Evolutionary conservation across 305 asterid genomes (phyloP).

Genomic region (Solanum hybrid): DNA sequence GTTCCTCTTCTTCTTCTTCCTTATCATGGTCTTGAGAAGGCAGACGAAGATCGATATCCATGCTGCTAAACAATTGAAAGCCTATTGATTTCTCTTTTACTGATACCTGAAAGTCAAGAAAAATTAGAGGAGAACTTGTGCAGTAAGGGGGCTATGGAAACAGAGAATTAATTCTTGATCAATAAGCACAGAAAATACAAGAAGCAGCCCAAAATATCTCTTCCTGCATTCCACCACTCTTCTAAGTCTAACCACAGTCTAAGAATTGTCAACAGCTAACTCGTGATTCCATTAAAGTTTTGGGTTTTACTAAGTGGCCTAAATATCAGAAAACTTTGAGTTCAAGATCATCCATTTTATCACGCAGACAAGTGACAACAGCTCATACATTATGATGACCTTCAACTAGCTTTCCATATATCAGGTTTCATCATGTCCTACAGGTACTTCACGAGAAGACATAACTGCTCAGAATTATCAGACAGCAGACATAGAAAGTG

Average conservation of each 20-base stretch:
- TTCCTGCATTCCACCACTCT: neutral
- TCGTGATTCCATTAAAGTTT: neutral
- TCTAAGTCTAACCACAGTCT: neutral
- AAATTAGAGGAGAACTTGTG: neutral
- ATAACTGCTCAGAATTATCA: neutral
- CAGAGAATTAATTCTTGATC: neutral
- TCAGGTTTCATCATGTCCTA: neutral
- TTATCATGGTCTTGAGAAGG: constrained; percentile 86
- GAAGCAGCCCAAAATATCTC: neutral
- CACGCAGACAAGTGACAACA: neutral
- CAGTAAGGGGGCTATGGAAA: neutral
- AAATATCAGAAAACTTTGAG: neutral
- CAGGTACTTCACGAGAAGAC: neutral
- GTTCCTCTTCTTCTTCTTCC: constrained; percentile 57
- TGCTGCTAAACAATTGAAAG: constrained; percentile 22
- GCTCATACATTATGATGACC: neutral
- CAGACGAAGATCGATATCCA: constrained; percentile 91
- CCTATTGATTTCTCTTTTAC: constrained; percentile 8
- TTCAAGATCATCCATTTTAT: neutral
- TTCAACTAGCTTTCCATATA: neutral
- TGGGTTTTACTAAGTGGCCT: neutral
- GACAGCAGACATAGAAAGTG: neutral
- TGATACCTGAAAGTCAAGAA: constrained; percentile 22
- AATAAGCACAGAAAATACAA: neutral
- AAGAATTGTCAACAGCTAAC: neutral